phyloP scores from a whole-genome alignment of 2,329 filamentous ascomycete species.

The Epichloe brachyelytri region DNA sequence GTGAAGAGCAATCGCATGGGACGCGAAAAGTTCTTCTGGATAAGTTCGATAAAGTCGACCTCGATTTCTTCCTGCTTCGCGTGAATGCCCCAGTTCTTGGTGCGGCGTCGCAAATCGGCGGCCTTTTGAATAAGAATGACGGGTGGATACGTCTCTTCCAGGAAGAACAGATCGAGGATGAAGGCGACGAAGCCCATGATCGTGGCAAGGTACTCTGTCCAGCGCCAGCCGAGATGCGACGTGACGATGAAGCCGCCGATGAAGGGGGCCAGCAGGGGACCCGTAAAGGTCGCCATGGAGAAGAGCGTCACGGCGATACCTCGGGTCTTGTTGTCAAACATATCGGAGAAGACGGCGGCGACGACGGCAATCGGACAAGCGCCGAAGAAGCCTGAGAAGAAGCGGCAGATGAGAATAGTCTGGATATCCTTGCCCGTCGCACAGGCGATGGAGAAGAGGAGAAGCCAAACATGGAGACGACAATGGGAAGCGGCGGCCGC shows the following conservation, averaged over 20 bases:
- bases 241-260: slow-evolving; percentile 55
- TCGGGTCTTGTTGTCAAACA: slow-evolving; percentile 52
- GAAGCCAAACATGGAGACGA: slow-evolving; percentile 54
- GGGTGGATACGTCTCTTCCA: slow-evolving; percentile 59
- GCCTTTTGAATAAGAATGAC: slow-evolving; percentile 51
- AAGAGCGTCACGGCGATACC: slow-evolving; percentile 34
- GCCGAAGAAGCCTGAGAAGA: slow-evolving; percentile 62
- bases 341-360: slow-evolving; percentile 59
- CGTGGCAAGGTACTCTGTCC: slow-evolving; percentile 52
- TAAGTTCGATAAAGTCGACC: slow-evolving; percentile 48
- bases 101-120: slow-evolving; percentile 46
- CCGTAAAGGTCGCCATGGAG: slow-evolving; percentile 45
- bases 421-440: slow-evolving; percentile 56
- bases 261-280: slow-evolving; percentile 54
- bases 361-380: slow-evolving; percentile 57
- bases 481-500: slow-evolving; percentile 49
- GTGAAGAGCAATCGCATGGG: slow-evolving; percentile 52
- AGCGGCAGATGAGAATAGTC: slow-evolving; percentile 56
- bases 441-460: slow-evolving; percentile 53
- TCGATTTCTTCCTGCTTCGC: slow-evolving; percentile 62
- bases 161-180: slow-evolving; percentile 44
- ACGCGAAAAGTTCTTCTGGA: slow-evolving; percentile 55
- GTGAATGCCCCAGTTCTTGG: slow-evolving; percentile 58
- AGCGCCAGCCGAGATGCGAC: slow-evolving; percentile 56
- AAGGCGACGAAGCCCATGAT: slow-evolving; percentile 53